Evolutionary conservation across 805 yeast genomes (phyloP), one percentile per base, ranked within the genome.

Genomic region (Teunomyces kruisii): DNA sequence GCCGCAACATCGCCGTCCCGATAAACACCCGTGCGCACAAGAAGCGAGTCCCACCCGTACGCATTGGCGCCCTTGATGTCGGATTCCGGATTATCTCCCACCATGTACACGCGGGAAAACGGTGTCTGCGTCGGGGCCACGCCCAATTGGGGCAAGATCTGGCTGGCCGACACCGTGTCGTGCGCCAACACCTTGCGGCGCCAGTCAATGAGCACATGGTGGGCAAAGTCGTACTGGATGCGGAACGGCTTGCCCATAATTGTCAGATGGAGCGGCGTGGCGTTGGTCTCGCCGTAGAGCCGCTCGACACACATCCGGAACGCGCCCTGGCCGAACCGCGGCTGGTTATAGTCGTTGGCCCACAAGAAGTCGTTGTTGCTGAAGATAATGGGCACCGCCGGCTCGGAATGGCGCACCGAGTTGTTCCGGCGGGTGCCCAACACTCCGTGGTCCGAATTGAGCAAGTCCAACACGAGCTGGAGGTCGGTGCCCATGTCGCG

Each of bases 21-120:
- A 61, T 81, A 94, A 4, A 94, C 98, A 0, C 99, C 99, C 0
- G 97, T 87, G 50, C 83, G 74, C 19, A 94, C 88, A 37, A 94
- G 75, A 30, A 89, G 78, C 9, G 94, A 83, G 40, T 85, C 81
- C 98, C 98, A 94, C 3, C 97, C 96, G 59, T 84, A 83, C 40
- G 72, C 70, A 55, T 86, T 84, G 5, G 96, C 99, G 0, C 99
- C 99, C 45, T 76, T 75, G 43, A 94, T 94, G 61, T 94, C 99
- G 41, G 90, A 80, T 24, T 84, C 94, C 3, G 97, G 98, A 63
- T 94, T 94, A 66, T 94, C 99, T 24, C 99, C 99, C 29, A 94
- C 88, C 99, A 94, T 94, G 67, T 76, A 91, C 1, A 94, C 85
- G n/a, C 76, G 65, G 30, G 72, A 68, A 54, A 86, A 67, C 6